phyloP scores from a whole-genome alignment of 2,329 filamentous ascomycete species.

The Ascochyta clinopodiicola region DNA sequence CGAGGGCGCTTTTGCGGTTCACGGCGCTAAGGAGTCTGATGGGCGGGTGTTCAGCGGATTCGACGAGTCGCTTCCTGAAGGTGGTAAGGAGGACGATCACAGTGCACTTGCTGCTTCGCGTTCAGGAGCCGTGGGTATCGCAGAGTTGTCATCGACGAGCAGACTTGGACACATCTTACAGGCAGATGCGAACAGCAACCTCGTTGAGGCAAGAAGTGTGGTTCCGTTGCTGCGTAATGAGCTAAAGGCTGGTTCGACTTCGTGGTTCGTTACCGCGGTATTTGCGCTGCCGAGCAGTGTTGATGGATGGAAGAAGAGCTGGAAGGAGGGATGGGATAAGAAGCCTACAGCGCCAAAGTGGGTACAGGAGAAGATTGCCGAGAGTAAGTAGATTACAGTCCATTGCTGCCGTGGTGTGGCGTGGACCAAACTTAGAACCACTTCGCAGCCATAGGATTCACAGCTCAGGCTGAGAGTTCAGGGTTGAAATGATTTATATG shows the following conservation, averaged over 20 bases:
- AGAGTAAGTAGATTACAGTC: not conserved
- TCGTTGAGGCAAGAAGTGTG: conserved; percentile 74
- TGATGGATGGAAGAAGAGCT: conserved; percentile 55
- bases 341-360: conserved; percentile 66
- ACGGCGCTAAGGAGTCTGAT: conserved; percentile 65
- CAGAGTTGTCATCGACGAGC: conserved; percentile 49
- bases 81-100: conserved; percentile 36
- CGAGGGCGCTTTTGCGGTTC: conserved; percentile 77
- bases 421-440: not conserved
- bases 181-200: conserved; percentile 79
- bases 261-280: conserved; percentile 74
- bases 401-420: too few relatives aligned
- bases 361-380: conserved; percentile 53
- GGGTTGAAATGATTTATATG: not conserved
- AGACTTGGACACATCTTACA: conserved; percentile 71
- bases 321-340: conserved; percentile 62
- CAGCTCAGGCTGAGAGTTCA: not conserved
- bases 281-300: conserved; percentile 70
- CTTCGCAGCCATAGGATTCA: not conserved
- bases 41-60: conserved; percentile 59
- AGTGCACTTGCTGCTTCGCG: conserved; percentile 55
- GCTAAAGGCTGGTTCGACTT: conserved; percentile 62
- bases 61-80: conserved; percentile 50
- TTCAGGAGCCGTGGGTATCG: conserved; percentile 60
- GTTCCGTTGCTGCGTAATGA: conserved; percentile 73